Evolutionary conservation across 805 yeast species (phyloP), one percentile per base, ranked within the genome.

Genomic region (Cephaloascus albidus): DNA sequence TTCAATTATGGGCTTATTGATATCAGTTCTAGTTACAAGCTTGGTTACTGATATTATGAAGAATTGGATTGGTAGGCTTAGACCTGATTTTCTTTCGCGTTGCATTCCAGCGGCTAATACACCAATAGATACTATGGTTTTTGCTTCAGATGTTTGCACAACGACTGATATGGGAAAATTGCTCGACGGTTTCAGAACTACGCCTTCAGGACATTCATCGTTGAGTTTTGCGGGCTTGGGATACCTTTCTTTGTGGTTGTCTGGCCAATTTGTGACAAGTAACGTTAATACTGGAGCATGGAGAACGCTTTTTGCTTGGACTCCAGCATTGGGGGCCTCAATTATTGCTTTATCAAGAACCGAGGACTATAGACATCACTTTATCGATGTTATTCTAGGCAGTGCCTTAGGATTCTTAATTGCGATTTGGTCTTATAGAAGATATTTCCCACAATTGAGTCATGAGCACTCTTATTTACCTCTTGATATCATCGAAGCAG

Each of bases 361-460:
- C 1, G 82, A 84, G 51, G 98, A 90, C 60, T 89, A 89, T 60
- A 72, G 97, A 55, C 98, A 90, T 54, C 97, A 90, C 60, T 87
- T 85, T 53, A 65, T 85, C 15, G 98, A 90, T 58, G 82, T 93
- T 1, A 49, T 83, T 2, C 52, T 81, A 14, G 98, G 98, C 3
- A 66, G 83, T 20, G 15, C 66, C 1, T 53, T 90, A 3, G 98
- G 98, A 1, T 45, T 61, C 3, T 42, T 63, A 2, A 59, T 81
- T 27, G 90, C 89, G 0, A 63, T 60, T 57, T 69, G 75, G 70
- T 61, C 74, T 19, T 81, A 80, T 47, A 56, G 69, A 47, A 60
- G 81, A 28, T 57, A 70, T 34, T 80, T 71, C 58, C 83, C 83
- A 1, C 18, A 47, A 3, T 40, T 72, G 18, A 41, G 47, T 1